Percentiles rank a stretch among this genome's conserved stretches.
Evolutionary conservation across 192 early-diverging fungal genomes (phyloP).

Genomic region (Backusella parvicylindrica): DNA sequence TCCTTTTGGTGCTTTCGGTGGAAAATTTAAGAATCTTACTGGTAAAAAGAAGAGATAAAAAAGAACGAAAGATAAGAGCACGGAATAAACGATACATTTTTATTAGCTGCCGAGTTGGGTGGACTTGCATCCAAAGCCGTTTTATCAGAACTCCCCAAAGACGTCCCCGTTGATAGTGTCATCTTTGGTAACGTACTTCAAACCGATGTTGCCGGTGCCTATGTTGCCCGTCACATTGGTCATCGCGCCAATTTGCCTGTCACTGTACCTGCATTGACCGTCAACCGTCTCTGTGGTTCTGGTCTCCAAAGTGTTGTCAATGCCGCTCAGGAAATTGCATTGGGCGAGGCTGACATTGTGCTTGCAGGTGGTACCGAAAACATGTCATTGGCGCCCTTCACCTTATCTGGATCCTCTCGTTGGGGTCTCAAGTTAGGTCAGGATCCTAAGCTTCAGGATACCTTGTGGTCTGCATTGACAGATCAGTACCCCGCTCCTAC

Average conservation of each 20-base stretch:
- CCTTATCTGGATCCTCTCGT: conserved; percentile 62
- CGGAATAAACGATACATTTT: not conserved
- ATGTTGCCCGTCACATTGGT: conserved; percentile 91
- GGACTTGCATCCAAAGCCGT: conserved; percentile 92
- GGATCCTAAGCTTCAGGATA: conserved; percentile 89
- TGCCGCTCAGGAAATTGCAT: conserved; percentile 88
- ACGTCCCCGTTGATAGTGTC: conserved; percentile 77
- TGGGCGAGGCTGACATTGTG: conserved; percentile 81
- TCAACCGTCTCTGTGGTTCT: conserved; percentile 96
- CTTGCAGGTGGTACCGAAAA: conserved; percentile 89
- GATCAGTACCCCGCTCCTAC: conserved; percentile 76
- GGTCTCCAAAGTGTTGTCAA: conserved; percentile 95
- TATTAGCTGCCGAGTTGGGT: conserved; percentile 74
- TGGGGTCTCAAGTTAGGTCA: conserved; percentile 86
- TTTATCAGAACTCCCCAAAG: conserved; percentile 68
- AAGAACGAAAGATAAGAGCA: not conserved
- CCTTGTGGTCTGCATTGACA: conserved; percentile 76
- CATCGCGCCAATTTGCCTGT: conserved; percentile 83
- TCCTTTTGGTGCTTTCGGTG: conserved; percentile 92
- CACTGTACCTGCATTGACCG: conserved; percentile 81
- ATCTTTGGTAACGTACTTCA: conserved; percentile 96
- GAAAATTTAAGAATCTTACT: conserved; percentile 84
- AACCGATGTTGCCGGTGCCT: conserved; percentile 78
- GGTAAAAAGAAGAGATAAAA: conserved; percentile 36
- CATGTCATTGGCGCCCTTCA: conserved; percentile 93